phyloP scores from a whole-genome alignment of 768 basidiomycete genomes.

The Podaxis rugospora region DNA sequence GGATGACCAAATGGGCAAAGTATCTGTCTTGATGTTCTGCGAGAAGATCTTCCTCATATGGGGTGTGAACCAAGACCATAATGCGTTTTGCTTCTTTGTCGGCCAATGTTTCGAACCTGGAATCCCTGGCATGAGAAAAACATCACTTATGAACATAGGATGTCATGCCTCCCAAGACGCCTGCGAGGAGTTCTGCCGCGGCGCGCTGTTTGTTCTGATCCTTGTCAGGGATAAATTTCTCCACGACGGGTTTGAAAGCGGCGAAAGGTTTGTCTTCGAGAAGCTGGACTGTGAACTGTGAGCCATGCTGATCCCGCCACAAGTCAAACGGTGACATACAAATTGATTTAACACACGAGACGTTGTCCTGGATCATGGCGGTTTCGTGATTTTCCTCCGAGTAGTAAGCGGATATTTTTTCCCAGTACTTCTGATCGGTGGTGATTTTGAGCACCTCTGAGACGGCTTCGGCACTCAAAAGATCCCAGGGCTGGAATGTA shows the following conservation, averaged over 20 bases:
- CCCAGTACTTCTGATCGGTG: conserved; percentile 56
- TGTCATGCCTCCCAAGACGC: conserved; percentile 53
- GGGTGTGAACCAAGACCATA: conserved; percentile 83
- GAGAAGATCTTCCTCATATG: conserved; percentile 60
- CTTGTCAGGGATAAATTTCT: conserved; percentile 59
- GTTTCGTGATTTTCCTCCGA: conserved; percentile 76
- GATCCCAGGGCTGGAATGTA: conserved; percentile 59
- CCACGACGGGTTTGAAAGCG: conserved; percentile 55
- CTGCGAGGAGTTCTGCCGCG: conserved; percentile 79
- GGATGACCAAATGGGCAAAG: conserved; percentile 72
- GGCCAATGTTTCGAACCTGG: conserved; percentile 88
- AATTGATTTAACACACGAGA: conserved; percentile 70
- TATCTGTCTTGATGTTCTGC: conserved; percentile 79
- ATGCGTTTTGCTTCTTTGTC: conserved; percentile 50
- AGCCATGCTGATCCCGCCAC: conserved; percentile 1
- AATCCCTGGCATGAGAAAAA: conserved; percentile 13
- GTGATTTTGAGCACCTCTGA: conserved; percentile 45
- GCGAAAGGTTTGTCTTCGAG: conserved; percentile 71
- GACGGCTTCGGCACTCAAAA: conserved; percentile 44
- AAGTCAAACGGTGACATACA: conserved; percentile 37
- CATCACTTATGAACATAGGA: not conserved
- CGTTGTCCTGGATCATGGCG: conserved; percentile 60
- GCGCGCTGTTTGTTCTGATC: conserved; percentile 87
- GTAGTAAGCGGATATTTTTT: conserved; percentile 61
- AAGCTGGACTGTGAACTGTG: conserved; percentile 55